Percentiles rank a stretch among this genome's conserved stretches.
Evolutionary conservation across 176 grass and related monocot species (phyloP).

Genomic region (Rhynchospora breviuscula): DNA sequence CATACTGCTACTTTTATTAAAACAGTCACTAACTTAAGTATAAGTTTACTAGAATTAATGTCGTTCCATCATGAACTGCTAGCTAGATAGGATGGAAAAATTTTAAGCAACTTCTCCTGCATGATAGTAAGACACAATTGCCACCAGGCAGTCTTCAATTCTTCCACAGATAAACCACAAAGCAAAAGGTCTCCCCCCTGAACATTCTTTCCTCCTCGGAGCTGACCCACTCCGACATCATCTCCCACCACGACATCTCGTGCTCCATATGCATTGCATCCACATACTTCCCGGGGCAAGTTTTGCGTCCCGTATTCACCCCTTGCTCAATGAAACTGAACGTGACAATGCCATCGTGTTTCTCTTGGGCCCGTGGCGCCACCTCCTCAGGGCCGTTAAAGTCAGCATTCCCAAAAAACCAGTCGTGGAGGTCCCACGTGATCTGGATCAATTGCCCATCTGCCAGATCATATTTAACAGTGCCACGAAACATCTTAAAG

Average conservation of each 20-base stretch:
- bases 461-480: neutral
- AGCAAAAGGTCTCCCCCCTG: conserved; percentile 10
- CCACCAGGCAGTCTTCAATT: neutral
- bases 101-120: neutral
- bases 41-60: neutral
- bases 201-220: conserved; percentile 16
- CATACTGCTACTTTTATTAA: neutral
- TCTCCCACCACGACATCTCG: neutral
- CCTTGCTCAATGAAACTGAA: conserved; percentile 17
- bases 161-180: conserved; percentile 3
- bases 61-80: neutral
- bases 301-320: neutral
- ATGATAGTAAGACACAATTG: neutral
- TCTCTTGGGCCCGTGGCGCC: neutral
- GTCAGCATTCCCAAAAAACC: conserved; percentile 14
- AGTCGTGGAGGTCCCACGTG: conserved; percentile 9
- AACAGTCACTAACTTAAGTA: neutral
- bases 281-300: neutral
- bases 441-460: conserved; percentile 39
- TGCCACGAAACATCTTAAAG: conserved; percentile 15
- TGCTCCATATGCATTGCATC: neutral
- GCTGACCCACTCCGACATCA: conserved; percentile 5
- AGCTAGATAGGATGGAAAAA: neutral
- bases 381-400: neutral
- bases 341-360: conserved; percentile 1